Percentiles rank a stretch among this genome's conserved stretches.
These are phyloP conservation scores for Fraxinus angustifolia DNA, from an alignment of 305 asterid genomes.

Conservation along the genomic window DNA sequence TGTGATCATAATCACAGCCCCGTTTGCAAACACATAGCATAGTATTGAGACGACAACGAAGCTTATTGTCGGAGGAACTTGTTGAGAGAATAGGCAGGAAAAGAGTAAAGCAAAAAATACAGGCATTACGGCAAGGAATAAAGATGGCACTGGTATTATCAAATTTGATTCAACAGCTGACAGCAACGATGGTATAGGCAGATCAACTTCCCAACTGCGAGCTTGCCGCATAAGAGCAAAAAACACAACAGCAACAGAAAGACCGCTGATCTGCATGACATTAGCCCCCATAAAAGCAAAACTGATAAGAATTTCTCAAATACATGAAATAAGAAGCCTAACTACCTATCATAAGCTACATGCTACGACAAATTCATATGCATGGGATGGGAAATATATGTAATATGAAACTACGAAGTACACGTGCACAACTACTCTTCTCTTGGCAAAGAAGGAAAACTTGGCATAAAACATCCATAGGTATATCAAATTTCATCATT, in stretches of 20 bases:
- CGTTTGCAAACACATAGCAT: conserved; percentile 81
- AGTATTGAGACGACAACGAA: conserved; percentile 57
- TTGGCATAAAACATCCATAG: neutral
- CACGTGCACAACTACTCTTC: neutral
- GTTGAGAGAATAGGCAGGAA: conserved; percentile 54
- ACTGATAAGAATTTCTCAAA: conserved; percentile 22
- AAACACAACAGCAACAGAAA: conserved; percentile 70
- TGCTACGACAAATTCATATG: neutral
- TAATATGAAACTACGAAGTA: neutral
- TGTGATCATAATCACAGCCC: conserved; percentile 57
- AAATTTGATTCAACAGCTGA: conserved; percentile 90
- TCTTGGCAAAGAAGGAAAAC: neutral
- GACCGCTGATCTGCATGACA: conserved; percentile 76
- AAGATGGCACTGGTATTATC: conserved; percentile 61
- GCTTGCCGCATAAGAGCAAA: conserved; percentile 96
- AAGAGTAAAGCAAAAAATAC: conserved; percentile 48
- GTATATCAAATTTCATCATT: neutral
- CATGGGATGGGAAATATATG: neutral
- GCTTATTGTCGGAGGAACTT: conserved; percentile 56
- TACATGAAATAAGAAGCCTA: conserved; percentile 15
- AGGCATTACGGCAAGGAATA: conserved; percentile 55
- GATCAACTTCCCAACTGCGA: conserved; percentile 81
- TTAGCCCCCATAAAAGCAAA: conserved; percentile 34
- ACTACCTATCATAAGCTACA: neutral
- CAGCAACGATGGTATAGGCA: conserved; percentile 75